Conservation (phyloP, 129 eudicot genomes). For the Artemisia annua region DNA sequence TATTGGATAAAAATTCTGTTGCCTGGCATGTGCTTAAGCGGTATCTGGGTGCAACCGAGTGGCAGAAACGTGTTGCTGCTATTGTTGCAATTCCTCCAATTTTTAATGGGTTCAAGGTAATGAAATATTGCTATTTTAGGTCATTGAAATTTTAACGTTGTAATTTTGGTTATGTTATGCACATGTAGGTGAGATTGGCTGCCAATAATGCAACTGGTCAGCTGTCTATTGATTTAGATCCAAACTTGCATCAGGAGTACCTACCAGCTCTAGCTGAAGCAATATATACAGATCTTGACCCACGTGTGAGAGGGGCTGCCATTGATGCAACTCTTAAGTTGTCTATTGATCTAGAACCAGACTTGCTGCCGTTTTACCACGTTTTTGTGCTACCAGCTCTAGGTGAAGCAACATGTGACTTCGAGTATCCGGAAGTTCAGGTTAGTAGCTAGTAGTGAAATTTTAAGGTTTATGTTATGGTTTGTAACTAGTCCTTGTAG, state of each 20-base stretch:
- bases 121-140: neutral
- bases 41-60: slow-evolving; percentile 82
- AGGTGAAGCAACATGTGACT: neutral
- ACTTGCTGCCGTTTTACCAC: no score
- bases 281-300: no score
- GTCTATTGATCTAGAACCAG: no score
- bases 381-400: no score
- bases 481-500: neutral
- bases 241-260: slow-evolving; percentile 41
- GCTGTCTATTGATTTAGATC: neutral
- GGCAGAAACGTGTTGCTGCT: slow-evolving; percentile 92
- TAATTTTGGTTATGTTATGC: no score
- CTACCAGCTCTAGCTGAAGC: slow-evolving; percentile 19
- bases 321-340: no score
- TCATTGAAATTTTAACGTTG: no score
- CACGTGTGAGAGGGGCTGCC: no score
- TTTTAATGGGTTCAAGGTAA: slow-evolving; percentile 84
- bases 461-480: no score
- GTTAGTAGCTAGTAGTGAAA: neutral
- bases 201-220: neutral
- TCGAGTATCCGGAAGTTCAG: neutral
- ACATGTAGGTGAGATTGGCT: neutral
- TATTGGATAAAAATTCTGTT: slow-evolving; percentile 72
- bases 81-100: slow-evolving; percentile 86
- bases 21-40: slow-evolving; percentile 83